Conservation (phyloP, 192 early-diverging fungal species). For the Coemansia sp. region DNA sequence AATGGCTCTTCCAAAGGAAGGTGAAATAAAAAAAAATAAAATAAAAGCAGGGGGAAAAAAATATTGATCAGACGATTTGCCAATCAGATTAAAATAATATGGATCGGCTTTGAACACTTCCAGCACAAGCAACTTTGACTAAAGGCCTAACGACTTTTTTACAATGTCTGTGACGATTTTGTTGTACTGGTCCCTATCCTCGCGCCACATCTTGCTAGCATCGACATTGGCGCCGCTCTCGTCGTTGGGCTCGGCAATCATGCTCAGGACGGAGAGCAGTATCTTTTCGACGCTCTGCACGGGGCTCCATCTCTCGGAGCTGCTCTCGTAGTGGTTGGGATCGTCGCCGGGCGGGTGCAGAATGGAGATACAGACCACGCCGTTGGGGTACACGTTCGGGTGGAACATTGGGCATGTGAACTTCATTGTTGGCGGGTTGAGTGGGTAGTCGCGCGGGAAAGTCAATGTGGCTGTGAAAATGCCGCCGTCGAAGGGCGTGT, state of each 20-base stretch:
- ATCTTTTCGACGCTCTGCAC: conserved; percentile 99
- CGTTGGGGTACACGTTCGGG: conserved; percentile 95
- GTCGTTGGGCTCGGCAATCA: conserved; percentile 98
- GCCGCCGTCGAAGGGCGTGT: conserved; percentile 94
- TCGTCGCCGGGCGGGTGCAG: conserved; percentile 98
- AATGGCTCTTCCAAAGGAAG: neutral
- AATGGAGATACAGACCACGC: conserved; percentile 97
- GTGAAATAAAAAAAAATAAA: conserved; percentile 10
- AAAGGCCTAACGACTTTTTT: conserved; percentile 76
- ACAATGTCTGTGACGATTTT: conserved; percentile 78
- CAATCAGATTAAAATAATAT: neutral
- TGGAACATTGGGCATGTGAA: conserved; percentile 97
- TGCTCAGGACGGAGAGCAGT: conserved; percentile 88
- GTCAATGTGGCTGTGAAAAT: conserved; percentile 86
- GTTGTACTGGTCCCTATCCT: conserved; percentile 82
- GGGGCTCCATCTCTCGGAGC: conserved; percentile 94
- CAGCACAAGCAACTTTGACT: neutral
- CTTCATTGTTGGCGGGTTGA: conserved; percentile 94
- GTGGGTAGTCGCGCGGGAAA: conserved; percentile 95
- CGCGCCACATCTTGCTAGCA: conserved; percentile 95
- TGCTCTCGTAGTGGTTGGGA: conserved; percentile 96
- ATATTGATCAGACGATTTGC: neutral
- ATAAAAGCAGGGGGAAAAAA: neutral
- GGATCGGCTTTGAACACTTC: too few species aligned
- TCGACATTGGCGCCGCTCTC: conserved; percentile 99